Conservation (phyloP, 1,284 basidiomycete genomes). For the Tylopilus sp. region DNA sequence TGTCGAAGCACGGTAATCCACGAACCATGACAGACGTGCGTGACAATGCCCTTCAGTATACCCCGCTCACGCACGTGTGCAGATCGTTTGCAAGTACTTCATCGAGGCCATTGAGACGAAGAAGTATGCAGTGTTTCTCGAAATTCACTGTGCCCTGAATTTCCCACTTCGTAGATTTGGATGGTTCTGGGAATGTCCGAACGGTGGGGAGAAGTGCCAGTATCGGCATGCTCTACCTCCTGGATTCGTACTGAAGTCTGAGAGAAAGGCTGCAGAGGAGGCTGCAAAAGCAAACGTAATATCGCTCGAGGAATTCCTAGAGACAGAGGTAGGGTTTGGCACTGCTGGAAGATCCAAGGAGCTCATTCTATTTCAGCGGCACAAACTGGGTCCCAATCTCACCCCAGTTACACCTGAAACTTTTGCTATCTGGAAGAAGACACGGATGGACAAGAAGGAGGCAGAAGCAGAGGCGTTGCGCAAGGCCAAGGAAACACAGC, state of each 20-base stretch:
- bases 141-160: not conserved
- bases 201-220: constrained; percentile 79
- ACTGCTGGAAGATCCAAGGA: not conserved
- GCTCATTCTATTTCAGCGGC: constrained; percentile 54
- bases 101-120: constrained; percentile 94
- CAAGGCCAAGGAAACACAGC: constrained; percentile 83
- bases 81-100: constrained; percentile 98
- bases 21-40: constrained; percentile 86
- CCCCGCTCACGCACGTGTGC: constrained; percentile 8
- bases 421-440: constrained; percentile 95
- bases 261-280: constrained; percentile 80
- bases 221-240: constrained; percentile 95
- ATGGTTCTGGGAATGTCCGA: constrained; percentile 93
- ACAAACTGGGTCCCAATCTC: constrained; percentile 87
- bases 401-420: constrained; percentile 95
- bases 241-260: constrained; percentile 90
- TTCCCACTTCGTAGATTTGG: constrained; percentile 54
- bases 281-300: constrained; percentile 87
- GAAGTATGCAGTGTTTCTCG: constrained; percentile 53
- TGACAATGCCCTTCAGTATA: constrained; percentile 5
- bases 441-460: constrained; percentile 85
- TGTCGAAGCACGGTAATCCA: constrained; percentile 88
- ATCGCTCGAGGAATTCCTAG: constrained; percentile 94
- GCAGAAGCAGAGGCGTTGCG: constrained; percentile 77
- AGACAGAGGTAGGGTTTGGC: constrained; percentile 73